These are phyloP conservation scores for Agaricus sinodeliciosus DNA, from an alignment of 768 basidiomycete species.

Conservation along the genomic window DNA sequence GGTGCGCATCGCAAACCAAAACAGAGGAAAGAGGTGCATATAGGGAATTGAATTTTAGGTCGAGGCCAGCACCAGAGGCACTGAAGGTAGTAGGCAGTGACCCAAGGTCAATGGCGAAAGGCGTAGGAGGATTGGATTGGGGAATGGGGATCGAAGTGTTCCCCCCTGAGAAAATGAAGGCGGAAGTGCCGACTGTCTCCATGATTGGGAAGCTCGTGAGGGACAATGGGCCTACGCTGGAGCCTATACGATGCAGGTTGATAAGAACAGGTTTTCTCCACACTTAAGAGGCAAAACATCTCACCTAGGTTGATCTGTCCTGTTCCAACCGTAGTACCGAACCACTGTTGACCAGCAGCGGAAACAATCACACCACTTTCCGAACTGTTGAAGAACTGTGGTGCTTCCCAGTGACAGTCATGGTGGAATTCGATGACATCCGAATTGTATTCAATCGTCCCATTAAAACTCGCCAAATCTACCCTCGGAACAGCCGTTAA, in stretches of 20 bases:
- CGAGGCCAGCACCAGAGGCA: not conserved
- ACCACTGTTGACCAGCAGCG: not conserved
- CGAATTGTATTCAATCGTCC: slow-evolving; percentile 3
- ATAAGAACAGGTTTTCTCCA: too few relatives aligned
- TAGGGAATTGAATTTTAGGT: not conserved
- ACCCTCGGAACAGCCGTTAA: not conserved
- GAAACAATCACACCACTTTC: not conserved
- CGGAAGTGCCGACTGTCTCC: not conserved
- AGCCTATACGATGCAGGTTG: not conserved
- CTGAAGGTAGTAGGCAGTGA: slow-evolving; percentile 3
- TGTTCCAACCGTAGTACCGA: not conserved
- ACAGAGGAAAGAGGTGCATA: slow-evolving; percentile 5
- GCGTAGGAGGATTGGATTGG: not conserved
- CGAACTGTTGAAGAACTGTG: not conserved
- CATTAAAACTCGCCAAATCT: not conserved
- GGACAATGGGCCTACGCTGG: not conserved
- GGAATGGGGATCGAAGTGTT: slow-evolving; percentile 3
- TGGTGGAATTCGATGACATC: slow-evolving; percentile 6
- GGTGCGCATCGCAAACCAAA: slow-evolving; percentile 1
- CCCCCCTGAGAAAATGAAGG: slow-evolving; percentile 6
- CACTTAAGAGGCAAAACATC: too few relatives aligned
- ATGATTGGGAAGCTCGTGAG: not conserved
- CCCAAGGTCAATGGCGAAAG: slow-evolving; percentile 4
- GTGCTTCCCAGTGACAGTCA: slow-evolving; percentile 8
- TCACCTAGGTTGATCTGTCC: too few relatives aligned